A percentile compares a stretch with the other conserved stretches of the same genome.
phyloP scores from a whole-genome alignment of 352 stramenopile genomes.

The Pythium sukuiense region DNA sequence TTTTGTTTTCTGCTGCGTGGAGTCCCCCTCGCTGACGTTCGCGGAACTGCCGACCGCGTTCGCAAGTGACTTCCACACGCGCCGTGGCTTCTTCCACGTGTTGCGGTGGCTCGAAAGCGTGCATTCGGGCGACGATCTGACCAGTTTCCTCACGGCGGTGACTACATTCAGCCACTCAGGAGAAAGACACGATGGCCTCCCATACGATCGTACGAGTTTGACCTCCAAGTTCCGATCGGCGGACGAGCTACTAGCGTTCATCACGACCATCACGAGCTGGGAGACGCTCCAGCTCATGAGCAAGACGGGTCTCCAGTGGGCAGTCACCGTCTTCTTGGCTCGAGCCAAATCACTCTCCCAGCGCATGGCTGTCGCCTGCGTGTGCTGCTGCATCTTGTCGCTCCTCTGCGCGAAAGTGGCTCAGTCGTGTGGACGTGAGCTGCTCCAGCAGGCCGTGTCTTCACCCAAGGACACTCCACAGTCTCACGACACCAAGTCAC shows the following conservation, averaged over 20 bases:
- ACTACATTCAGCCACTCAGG: neutral
- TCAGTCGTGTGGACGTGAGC: conserved; percentile 38
- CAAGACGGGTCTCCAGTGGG: conserved; percentile 51
- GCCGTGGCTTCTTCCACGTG: conserved; percentile 47
- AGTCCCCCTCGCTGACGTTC: conserved; percentile 39
- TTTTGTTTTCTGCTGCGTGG: conserved; percentile 35
- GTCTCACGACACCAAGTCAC: neutral
- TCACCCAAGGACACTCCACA: neutral
- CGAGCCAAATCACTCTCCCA: conserved; percentile 34
- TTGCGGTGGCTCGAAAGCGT: conserved; percentile 61
- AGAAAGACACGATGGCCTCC: neutral
- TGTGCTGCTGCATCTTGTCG: conserved; percentile 50
- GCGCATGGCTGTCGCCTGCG: conserved; percentile 30
- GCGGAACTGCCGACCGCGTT: conserved; percentile 28
- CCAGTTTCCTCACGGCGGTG: conserved; percentile 25
- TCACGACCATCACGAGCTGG: conserved; percentile 25
- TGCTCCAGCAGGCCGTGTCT: neutral
- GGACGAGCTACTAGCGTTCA: conserved; percentile 16
- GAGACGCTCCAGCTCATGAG: conserved; percentile 37
- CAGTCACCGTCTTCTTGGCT: conserved; percentile 49
- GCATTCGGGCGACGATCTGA: conserved; percentile 38
- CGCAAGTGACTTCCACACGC: conserved; percentile 37
- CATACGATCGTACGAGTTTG: neutral
- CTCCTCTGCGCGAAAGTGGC: conserved; percentile 51
- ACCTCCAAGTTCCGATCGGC: conserved; percentile 6